These are phyloP conservation scores for Mediolabrus comicus DNA, from an alignment of 108 stramenopile species.

Conservation along the genomic window DNA sequence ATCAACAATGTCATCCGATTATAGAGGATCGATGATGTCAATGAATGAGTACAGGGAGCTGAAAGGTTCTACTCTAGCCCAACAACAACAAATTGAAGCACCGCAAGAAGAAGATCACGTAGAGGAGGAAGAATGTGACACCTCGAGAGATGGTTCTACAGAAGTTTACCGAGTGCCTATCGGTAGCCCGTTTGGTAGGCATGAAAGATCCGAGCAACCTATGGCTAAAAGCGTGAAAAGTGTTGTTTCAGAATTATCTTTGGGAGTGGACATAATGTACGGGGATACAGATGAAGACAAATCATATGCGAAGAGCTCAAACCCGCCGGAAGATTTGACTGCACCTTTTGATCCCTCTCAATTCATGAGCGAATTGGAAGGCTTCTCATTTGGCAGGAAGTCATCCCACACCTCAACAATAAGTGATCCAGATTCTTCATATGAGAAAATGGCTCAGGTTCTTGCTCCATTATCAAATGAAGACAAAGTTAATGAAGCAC, in stretches of 20 bases:
- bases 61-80: background rate
- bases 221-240: conserved; percentile 10
- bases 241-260: conserved; percentile 31
- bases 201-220: background rate
- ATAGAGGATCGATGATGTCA: background rate
- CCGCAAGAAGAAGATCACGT: background rate
- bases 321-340: background rate
- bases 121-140: background rate
- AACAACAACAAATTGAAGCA: background rate
- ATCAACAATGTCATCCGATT: background rate
- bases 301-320: background rate
- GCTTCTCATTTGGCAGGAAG: background rate
- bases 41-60: background rate
- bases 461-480: background rate
- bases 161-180: background rate
- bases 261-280: conserved; percentile 42
- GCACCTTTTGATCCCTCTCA: conserved; percentile 8
- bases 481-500: background rate
- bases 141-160: background rate
- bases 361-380: background rate
- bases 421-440: background rate
- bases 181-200: background rate
- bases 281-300: conserved; percentile 4
- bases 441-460: background rate
- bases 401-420: background rate